Base-by-base conservation (phyloP, 1,284 basidiomycete genomes). In the Earliella scabrosa region DNA sequence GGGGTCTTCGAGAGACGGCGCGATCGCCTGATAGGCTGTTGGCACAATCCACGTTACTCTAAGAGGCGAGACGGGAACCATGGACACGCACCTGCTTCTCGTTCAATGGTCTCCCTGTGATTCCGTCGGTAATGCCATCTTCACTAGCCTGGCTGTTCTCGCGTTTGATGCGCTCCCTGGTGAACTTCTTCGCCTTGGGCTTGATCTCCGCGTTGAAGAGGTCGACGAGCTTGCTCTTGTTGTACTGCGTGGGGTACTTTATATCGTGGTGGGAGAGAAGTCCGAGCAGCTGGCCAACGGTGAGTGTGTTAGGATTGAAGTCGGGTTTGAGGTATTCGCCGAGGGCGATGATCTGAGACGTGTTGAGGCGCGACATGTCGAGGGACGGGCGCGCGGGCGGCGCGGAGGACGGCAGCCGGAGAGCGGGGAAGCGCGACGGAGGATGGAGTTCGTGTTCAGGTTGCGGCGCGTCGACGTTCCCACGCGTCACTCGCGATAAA, bases 231-330 rank as follows among this genome's bases (percentile, higher is more conserved):
- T 93, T 94, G 6, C 87, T 79, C 74, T 98, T 98, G 60, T 92
- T 93, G 66, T 92, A 89, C 1, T 86, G 85, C 3, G 87, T 83
- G 6, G 91, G 85, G 73, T 90, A 93, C 29, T 79, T 77, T 66
- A 97, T 78, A 59, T 89, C 85, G 74, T 98, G 93, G 67, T 89
- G 89, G 36, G 90, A 85, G 48, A 98, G 81, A 52, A 98, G 75
- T 46, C 88, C 89, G 11, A 93, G 80, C 6, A 97, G 78, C 67
- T 95, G 90, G 14, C 91, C 82, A 32, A 96, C 84, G 6, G 89
- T 97, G 56, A 96, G 83, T 2, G 83, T 77, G 13, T 79, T 66
- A 1, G 95, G 87, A 61, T 98, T 89, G 63, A 97, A 99, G 63
- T 88, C 88, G 8, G 85, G 82, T 45, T 92, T 82, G 55, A 98